phyloP scores from a whole-genome alignment of 306 rosid genomes.

The Arachis hypogaea region DNA sequence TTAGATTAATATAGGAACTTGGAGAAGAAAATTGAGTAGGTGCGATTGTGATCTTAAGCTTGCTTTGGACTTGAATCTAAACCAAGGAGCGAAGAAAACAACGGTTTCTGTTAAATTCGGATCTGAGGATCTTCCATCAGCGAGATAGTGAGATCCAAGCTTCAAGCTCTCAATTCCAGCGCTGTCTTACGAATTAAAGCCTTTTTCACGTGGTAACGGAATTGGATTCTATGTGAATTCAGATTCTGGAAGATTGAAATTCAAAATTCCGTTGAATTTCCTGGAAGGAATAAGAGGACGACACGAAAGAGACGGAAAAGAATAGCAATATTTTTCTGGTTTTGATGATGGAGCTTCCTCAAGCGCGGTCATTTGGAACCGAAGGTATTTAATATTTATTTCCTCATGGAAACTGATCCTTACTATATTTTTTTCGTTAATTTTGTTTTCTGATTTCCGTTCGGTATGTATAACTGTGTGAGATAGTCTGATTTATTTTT shows the following conservation, averaged over 20 bases:
- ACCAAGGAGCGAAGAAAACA: neutral
- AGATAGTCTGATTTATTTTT: conserved; percentile 16
- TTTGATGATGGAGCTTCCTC: conserved; percentile 91
- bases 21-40: conserved; percentile 46
- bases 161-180: conserved; percentile 14
- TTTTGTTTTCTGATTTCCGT: neutral
- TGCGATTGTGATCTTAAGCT: conserved; percentile 59
- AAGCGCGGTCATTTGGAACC: conserved; percentile 69
- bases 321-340: conserved; percentile 12
- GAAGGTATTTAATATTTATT: conserved; percentile 54
- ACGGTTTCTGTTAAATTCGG: conserved; percentile 38
- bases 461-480: neutral
- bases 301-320: neutral
- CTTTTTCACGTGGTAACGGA: neutral
- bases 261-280: conserved; percentile 42
- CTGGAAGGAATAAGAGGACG: neutral
- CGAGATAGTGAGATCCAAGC: conserved; percentile 28
- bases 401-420: conserved; percentile 9
- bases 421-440: neutral
- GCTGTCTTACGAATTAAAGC: conserved; percentile 22
- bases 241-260: conserved; percentile 15
- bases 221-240: conserved; percentile 42
- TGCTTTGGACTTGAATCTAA: conserved; percentile 20
- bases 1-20: conserved; percentile 2
- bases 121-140: conserved; percentile 45